A percentile compares a stretch with the other conserved stretches of the same genome.
Conservation (phyloP, 495 filamentous ascomycete genomes). For the Darksidea phi region DNA sequence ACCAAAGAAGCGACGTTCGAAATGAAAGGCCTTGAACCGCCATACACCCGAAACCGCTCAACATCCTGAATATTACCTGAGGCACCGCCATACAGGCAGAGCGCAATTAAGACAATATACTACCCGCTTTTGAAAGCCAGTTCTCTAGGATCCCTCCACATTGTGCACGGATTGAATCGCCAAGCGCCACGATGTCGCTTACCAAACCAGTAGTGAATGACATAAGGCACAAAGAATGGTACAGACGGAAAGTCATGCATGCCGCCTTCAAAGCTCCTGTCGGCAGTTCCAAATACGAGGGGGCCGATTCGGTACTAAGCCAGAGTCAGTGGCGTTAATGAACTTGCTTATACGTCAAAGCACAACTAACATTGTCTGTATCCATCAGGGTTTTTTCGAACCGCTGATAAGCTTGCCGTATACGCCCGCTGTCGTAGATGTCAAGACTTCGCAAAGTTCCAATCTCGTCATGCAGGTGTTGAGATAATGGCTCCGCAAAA, state of each 20-base stretch:
- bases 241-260: constrained; percentile 38
- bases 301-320: constrained; percentile 38
- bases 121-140: constrained; percentile 10
- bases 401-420: constrained; percentile 33
- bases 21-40: no score
- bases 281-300: constrained; percentile 39
- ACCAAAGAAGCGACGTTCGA: no score
- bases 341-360: constrained; percentile 6
- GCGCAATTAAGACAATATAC: no score
- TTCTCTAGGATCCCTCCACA: constrained; percentile 35
- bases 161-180: constrained; percentile 39
- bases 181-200: constrained; percentile 39
- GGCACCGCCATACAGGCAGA: no score
- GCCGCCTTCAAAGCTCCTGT: constrained; percentile 39
- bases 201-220: constrained; percentile 38
- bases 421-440: constrained; percentile 34
- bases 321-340: constrained; percentile 18
- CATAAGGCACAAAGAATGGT: constrained; percentile 39
- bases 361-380: constrained; percentile 29
- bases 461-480: constrained; percentile 21
- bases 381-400: constrained; percentile 33
- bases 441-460: constrained; percentile 31
- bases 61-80: no score
- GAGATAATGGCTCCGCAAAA: constrained; percentile 6
- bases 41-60: no score